Percentiles rank a stretch among this genome's conserved stretches.
phyloP scores from a whole-genome alignment of 2,329 filamentous ascomycete species.

The Parastagonospora nodorum region DNA sequence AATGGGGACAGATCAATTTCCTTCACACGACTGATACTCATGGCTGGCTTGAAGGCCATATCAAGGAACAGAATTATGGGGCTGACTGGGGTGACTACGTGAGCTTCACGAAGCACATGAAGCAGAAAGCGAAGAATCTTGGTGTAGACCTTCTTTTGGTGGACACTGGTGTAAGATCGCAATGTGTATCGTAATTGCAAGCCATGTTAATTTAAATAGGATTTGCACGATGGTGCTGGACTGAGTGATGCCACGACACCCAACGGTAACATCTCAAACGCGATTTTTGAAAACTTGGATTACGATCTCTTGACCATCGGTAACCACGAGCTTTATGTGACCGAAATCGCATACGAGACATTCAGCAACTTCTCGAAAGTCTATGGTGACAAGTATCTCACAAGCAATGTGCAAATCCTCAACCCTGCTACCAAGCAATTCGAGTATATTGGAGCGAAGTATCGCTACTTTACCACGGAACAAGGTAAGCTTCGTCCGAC shows the following conservation, averaged over 20 bases:
- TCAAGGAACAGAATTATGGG: conserved; percentile 67
- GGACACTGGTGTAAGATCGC: conserved; percentile 58
- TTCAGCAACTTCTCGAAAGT: conserved; percentile 63
- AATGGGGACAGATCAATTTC: conserved; percentile 71
- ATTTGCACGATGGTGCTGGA: conserved; percentile 70
- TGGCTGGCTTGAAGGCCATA: conserved; percentile 64
- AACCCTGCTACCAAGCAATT: conserved; percentile 51
- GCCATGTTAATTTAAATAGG: conserved; percentile 38
- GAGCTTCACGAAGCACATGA: conserved; percentile 65
- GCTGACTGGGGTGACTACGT: conserved; percentile 71
- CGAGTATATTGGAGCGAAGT: conserved; percentile 54
- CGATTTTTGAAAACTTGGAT: conserved; percentile 58
- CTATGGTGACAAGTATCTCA: conserved; percentile 61
- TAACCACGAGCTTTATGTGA: conserved; percentile 70
- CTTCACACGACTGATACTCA: conserved; percentile 68
- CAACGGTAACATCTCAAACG: conserved; percentile 61
- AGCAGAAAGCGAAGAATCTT: conserved; percentile 60
- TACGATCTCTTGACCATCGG: conserved; percentile 62
- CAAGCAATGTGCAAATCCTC: conserved; percentile 58
- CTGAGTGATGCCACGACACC: conserved; percentile 64
- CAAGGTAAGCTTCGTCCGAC: conserved; percentile 46
- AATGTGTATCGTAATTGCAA: background rate
- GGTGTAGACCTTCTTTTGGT: conserved; percentile 65
- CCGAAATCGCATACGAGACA: conserved; percentile 65
- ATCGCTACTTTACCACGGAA: conserved; percentile 57